Evolutionary conservation across 2,329 filamentous ascomycete genomes (phyloP), one percentile per base, ranked within the genome.

Genomic region (Knufia petricola): DNA sequence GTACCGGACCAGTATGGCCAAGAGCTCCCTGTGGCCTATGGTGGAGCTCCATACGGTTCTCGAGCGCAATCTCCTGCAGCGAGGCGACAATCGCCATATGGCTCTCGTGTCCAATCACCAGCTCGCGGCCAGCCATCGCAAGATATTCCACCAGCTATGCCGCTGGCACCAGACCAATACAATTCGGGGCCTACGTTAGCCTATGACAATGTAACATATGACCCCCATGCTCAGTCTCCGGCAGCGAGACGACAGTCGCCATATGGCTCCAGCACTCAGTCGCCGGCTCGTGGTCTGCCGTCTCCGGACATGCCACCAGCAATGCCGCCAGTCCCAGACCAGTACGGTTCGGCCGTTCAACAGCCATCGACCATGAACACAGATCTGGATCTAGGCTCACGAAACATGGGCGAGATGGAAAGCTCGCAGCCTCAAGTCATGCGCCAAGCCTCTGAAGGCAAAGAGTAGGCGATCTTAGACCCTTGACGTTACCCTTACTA

Each of bases 301-400:
- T 75, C 0, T 78, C 68, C 12, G 69, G 72, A 58, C 76, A 75
- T 50, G 77, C 67, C n/a, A 76, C 69, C 4, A 77, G 63, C 75
- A 71, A 79, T 2, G 73, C 68, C 56, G 15, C 49, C 72, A 79
- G 53, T 81, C 78, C 8, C 79, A 81, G 57, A 81, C 39, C 44
- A 20, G 23, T 47, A 38, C 21, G 34, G 10, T 15, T 34, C 21
- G 8, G 10, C 34, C 13, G 31, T 17, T 17, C 34, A 47, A 10
- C 32, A 31, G 23, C 32, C 20, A 19, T 8, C 44, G 13, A 9
- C 32, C 4, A 19, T 30, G 13, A 23, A 4, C 17, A 24, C 12
- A 8, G 34, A 47, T 20, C 19, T 24, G n/a, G 32, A 39, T 19
- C n/a, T 38, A 12, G 17, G n/a, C n/a, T n/a, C n/a, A n/a, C n/a